Evolutionary conservation across 164 flowering plant genomes (phyloP).

Genomic region (Umbellularia californica): DNA sequence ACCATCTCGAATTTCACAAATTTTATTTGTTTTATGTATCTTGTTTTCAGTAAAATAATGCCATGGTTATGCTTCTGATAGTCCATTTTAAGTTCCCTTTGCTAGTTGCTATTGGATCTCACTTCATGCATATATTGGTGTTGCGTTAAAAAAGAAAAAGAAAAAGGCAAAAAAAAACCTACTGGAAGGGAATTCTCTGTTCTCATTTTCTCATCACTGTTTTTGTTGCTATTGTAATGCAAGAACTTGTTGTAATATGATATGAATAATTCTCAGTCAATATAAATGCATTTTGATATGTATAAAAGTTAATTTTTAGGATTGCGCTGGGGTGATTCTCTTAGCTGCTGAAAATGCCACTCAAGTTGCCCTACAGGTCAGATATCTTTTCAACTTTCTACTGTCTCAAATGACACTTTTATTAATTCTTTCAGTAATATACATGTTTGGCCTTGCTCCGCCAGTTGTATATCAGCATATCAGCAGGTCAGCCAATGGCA

Average conservation of each 20-base stretch:
- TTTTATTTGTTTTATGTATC: background rate
- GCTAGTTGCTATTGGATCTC: background rate
- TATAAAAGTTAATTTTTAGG: slow-evolving; percentile 46
- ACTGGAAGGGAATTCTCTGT: background rate
- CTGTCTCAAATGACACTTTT: background rate
- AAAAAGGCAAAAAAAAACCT: too few relatives aligned
- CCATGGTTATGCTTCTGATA: background rate
- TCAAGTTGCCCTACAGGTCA: slow-evolving; percentile 96
- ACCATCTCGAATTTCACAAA: too few relatives aligned
- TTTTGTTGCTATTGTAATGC: background rate
- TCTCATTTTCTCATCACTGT: background rate
- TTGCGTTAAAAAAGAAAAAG: background rate
- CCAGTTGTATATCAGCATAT: too few relatives aligned
- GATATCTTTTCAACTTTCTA: background rate
- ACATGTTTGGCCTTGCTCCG: background rate
- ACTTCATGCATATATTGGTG: background rate
- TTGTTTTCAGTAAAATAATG: background rate
- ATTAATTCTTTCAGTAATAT: background rate
- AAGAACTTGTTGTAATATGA: background rate
- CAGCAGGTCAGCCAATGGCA: too few relatives aligned
- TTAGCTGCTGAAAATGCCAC: slow-evolving; percentile 95
- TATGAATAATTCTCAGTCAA: background rate
- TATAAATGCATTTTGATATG: background rate
- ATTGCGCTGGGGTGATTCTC: slow-evolving; percentile 94
- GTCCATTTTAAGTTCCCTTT: background rate